Evolutionary conservation across 192 early-diverging fungal species (phyloP).

Genomic region (Linnemannia exigua): DNA sequence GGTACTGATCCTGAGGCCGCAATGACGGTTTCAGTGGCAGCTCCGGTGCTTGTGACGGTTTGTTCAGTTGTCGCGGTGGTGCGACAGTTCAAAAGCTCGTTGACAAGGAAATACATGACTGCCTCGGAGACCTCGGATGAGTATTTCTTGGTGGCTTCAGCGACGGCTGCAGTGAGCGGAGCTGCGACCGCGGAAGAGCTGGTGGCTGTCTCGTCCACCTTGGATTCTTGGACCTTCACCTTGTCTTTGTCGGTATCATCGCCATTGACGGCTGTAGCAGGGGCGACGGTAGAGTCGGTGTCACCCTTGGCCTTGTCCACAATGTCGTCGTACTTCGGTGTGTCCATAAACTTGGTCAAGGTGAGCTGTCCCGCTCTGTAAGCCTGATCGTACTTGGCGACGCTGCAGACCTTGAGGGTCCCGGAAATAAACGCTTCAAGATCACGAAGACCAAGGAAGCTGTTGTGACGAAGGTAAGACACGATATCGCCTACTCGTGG

Average conservation of each 20-base stretch:
- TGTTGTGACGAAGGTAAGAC: slow-evolving; percentile 76
- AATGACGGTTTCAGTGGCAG: not conserved
- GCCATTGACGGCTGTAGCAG: slow-evolving; percentile 25
- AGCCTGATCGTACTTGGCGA: slow-evolving; percentile 75
- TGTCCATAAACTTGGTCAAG: slow-evolving; percentile 53
- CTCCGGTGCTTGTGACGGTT: not conserved
- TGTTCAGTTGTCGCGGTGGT: not conserved
- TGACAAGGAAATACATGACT: slow-evolving; percentile 66
- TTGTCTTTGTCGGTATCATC: slow-evolving; percentile 39
- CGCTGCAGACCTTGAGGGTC: slow-evolving; percentile 68
- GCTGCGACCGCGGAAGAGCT: slow-evolving; percentile 18
- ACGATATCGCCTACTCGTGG: slow-evolving; percentile 78
- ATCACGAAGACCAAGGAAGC: slow-evolving; percentile 77
- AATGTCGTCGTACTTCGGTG: slow-evolving; percentile 7
- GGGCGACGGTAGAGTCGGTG: slow-evolving; percentile 12
- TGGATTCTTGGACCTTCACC: slow-evolving; percentile 13
- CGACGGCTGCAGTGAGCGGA: slow-evolving; percentile 17
- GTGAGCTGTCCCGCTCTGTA: slow-evolving; percentile 73
- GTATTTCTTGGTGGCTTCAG: slow-evolving; percentile 54
- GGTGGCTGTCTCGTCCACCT: not conserved
- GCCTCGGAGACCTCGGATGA: slow-evolving; percentile 64
- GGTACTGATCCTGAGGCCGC: not conserved
- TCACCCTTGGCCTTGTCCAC: slow-evolving; percentile 29
- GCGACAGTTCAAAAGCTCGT: slow-evolving; percentile 62
- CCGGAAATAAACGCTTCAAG: slow-evolving; percentile 77